Conservation (phyloP, 2,329 filamentous ascomycete genomes). For the Xylaria hypoxylon region DNA sequence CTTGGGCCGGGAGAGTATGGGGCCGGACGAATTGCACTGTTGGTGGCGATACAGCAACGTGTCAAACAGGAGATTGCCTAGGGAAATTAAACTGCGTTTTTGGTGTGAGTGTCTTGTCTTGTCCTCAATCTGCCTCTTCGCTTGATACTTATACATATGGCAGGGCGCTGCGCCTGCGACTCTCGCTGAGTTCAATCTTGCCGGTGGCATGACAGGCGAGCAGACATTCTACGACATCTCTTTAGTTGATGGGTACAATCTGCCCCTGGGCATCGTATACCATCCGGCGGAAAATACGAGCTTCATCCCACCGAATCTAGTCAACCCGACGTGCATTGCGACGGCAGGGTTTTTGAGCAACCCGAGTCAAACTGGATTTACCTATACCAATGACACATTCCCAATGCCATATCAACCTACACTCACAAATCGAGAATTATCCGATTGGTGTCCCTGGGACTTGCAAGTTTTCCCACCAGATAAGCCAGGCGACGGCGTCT, state of each 20-base stretch:
- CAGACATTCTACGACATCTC: constrained; percentile 89
- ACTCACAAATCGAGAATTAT: constrained; percentile 67
- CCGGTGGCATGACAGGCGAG: constrained; percentile 67
- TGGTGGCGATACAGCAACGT: constrained; percentile 73
- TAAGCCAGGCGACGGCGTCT: constrained; percentile 79
- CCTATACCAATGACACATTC: constrained; percentile 73
- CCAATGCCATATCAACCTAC: constrained; percentile 75
- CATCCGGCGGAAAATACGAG: constrained; percentile 70
- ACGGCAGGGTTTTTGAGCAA: constrained; percentile 71
- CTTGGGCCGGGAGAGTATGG: constrained; percentile 88
- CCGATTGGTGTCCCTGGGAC: constrained; percentile 84
- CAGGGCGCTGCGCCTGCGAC: constrained; percentile 80
- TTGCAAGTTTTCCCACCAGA: constrained; percentile 75
- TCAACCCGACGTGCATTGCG: constrained; percentile 81
- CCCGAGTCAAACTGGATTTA: constrained; percentile 64
- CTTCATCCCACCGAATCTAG: constrained; percentile 79
- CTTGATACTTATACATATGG: constrained; percentile 13
- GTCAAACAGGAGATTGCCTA: constrained; percentile 81
- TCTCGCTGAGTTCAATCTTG: constrained; percentile 83
- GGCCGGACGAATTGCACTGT: constrained; percentile 86
- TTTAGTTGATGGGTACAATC: constrained; percentile 85
- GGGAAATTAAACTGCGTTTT: constrained; percentile 75
- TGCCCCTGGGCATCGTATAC: constrained; percentile 74
- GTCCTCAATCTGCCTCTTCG: not conserved
- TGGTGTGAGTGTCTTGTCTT: constrained; percentile 65